phyloP scores from a whole-genome alignment of 225 moss, liverwort and hornwort species.

The Antitrichia curtipendula region DNA sequence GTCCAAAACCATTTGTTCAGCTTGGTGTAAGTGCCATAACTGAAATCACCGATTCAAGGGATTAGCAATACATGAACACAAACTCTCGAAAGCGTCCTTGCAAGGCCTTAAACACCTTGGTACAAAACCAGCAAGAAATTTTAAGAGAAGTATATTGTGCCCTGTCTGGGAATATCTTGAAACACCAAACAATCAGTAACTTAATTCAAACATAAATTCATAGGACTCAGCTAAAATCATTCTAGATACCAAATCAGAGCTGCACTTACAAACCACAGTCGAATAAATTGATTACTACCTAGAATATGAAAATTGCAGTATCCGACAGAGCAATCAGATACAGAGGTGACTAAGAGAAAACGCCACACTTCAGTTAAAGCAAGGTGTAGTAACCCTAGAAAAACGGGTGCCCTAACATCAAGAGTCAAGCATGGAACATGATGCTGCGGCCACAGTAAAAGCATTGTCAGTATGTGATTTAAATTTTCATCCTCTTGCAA shows the following conservation, averaged over 20 bases:
- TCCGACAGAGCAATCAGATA: neutral
- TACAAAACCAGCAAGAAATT: neutral
- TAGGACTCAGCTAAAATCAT: neutral
- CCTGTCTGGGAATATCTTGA: neutral
- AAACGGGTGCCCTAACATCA: neutral
- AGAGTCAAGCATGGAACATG: neutral
- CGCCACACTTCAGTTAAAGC: neutral
- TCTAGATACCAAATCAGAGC: neutral
- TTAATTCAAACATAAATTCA: neutral
- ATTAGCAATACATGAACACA: neutral
- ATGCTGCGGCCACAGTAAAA: neutral
- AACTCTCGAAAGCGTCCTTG: neutral
- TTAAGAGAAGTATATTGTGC: neutral
- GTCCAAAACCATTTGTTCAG: constrained; percentile 90
- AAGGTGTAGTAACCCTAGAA: neutral
- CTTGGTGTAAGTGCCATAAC: constrained; percentile 87
- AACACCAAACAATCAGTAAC: neutral
- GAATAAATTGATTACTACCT: neutral
- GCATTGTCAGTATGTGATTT: neutral
- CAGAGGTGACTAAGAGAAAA: neutral
- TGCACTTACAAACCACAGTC: neutral
- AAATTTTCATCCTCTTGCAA: neutral
- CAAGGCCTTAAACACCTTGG: neutral
- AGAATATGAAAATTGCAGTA: neutral
- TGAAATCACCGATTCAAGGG: neutral